phyloP scores from a whole-genome alignment of 23 red algal genomes.

The Agarophyton chilense region DNA sequence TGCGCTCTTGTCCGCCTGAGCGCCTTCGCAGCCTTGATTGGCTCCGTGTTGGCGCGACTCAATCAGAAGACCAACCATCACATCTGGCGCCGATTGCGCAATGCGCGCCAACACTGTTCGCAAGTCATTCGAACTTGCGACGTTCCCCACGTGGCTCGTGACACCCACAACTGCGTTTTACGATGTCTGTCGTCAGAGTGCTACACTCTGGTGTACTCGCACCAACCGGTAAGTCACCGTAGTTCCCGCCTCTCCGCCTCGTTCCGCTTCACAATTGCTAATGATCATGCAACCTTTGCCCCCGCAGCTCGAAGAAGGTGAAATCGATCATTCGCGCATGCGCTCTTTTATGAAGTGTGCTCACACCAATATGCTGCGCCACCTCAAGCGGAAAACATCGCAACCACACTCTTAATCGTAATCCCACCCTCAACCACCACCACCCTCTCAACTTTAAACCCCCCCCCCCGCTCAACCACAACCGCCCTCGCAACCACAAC shows the following conservation, averaged over 20 bases:
- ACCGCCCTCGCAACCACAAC: neutral
- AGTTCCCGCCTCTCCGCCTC: neutral
- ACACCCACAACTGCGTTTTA: conserved; percentile 41
- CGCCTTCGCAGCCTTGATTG: neutral
- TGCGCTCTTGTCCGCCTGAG: neutral
- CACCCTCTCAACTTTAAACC: too few relatives aligned
- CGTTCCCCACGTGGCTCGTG: neutral
- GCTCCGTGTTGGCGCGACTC: neutral
- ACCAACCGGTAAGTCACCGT: conserved; percentile 45
- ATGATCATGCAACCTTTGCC: too few relatives aligned
- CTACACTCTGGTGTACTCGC: conserved; percentile 29
- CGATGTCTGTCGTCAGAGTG: conserved; percentile 34
- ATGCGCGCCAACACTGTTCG: neutral
- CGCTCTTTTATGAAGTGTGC: conserved; percentile 38
- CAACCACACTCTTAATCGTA: too few relatives aligned
- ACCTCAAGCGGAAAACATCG: neutral
- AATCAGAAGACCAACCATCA: conserved; percentile 14
- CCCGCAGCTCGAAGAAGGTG: conserved; percentile 50
- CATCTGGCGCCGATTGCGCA: conserved; percentile 1
- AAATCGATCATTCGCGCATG: conserved; percentile 40
- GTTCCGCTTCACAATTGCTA: too few relatives aligned
- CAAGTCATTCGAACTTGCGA: neutral
- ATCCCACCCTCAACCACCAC: too few relatives aligned
- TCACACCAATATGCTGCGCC: neutral
- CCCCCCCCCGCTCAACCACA: neutral